Percentiles rank a stretch among this genome's conserved stretches.
These are phyloP conservation scores for Naganishia vishniacii DNA, from an alignment of 768 basidiomycete species.

Conservation along the genomic window DNA sequence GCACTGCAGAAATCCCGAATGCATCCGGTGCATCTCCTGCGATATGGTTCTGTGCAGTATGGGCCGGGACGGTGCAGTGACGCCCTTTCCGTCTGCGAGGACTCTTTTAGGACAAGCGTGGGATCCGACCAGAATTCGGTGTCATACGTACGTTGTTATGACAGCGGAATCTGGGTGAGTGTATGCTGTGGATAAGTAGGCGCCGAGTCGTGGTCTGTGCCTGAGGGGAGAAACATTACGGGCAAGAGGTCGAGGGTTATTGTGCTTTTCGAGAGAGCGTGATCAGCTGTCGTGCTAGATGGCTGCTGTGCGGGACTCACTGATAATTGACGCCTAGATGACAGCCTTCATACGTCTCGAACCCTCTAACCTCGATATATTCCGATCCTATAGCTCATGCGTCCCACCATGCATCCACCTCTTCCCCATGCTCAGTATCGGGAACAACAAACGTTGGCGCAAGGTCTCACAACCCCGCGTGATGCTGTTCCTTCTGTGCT, in stretches of 20 bases:
- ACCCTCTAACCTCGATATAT: constrained; percentile 24
- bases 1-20: no score
- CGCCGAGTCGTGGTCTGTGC: neutral
- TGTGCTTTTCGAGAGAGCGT: constrained; percentile 5
- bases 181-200: neutral
- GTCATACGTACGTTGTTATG: no score
- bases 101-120: no score
- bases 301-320: constrained; percentile 7
- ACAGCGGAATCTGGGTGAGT: no score
- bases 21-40: no score
- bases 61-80: no score
- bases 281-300: neutral
- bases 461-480: neutral
- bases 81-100: no score
- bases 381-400: constrained; percentile 22
- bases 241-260: constrained; percentile 28
- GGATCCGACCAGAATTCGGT: no score
- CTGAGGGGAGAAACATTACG: neutral
- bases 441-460: neutral
- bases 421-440: neutral
- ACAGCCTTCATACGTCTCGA: constrained; percentile 28
- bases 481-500: neutral
- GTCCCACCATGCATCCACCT: constrained; percentile 22
- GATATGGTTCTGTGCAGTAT: no score
- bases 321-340: constrained; percentile 25